Evolutionary conservation across 306 rosid genomes (phyloP), one percentile per base, ranked within the genome.

Genomic region (Clitoria ternatea): DNA sequence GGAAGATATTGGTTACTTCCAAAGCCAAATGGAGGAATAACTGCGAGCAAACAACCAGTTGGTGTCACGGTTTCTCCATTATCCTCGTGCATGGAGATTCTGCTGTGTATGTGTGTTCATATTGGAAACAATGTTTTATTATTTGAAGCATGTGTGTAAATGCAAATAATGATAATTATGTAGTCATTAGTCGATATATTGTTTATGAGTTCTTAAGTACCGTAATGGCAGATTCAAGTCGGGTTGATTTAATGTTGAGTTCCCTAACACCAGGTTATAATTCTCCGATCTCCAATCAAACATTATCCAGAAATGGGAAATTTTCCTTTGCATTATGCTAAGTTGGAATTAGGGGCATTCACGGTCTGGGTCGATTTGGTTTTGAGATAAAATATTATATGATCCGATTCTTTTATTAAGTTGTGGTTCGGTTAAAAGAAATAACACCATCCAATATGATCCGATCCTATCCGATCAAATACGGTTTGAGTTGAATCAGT

Each of bases 31-130:
- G 81, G 55, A 62, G 88, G 82, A 76, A 85, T 78, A 47, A 85
- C 77, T 43, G 85, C 77, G 2, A 84, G 85, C 82, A 81, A 80
- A 81, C 86, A 82, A 33, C 88, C 87, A 29, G 76, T 77, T 73
- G 89, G 90, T 35, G 87, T 84, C 65, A 86, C 66, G 72, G 91
- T 75, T 55, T 84, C 88, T 42, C 86, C 88, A 76, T 66, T 82
- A 86, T 78, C 84, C 84, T 55, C 72, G 23, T 70, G 79, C 88
- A 66, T 83, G 82, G 69, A 86, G 75, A 52, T 79, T 82, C 91
- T 87, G 90, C 73, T 78, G 82, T 8, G 56, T 79, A 76, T 78
- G 82, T 8, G 56, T 79, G 77, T 64, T 55, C 64, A 63, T 75
- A 52, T 70, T 72, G 63, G 50, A 45, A 32, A 43, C 29, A n/a